These are phyloP conservation scores for Hordeum pubiflorum DNA, from an alignment of 202 grass and related monocot genomes.

Conservation along the genomic window DNA sequence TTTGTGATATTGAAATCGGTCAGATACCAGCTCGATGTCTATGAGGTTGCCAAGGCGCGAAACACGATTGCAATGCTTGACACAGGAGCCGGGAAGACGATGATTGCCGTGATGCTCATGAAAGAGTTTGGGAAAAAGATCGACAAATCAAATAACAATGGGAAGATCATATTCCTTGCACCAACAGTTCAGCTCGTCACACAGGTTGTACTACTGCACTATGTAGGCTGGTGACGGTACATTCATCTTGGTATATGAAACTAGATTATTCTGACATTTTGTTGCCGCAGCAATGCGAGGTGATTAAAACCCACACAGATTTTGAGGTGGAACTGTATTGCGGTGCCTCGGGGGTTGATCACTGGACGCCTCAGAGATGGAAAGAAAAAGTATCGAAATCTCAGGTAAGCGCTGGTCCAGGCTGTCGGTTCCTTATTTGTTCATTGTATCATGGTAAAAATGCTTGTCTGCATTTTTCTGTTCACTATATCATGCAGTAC, in stretches of 20 bases:
- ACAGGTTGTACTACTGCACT: slow-evolving; percentile 38
- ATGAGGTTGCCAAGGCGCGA: slow-evolving; percentile 43
- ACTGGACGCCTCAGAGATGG: slow-evolving; percentile 65
- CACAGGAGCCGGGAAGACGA: slow-evolving; percentile 77
- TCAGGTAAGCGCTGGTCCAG: slow-evolving; percentile 41
- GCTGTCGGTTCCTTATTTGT: neutral
- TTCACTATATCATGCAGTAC: neutral
- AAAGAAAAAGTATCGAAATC: slow-evolving; percentile 54
- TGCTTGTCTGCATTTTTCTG: neutral
- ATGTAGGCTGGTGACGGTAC: neutral
- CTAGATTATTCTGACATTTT: slow-evolving; percentile 22
- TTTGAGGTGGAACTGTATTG: slow-evolving; percentile 63
- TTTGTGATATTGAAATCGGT: slow-evolving; percentile 11
- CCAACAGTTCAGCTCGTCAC: slow-evolving; percentile 71
- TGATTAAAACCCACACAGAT: slow-evolving; percentile 61
- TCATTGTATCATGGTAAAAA: neutral
- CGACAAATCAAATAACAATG: slow-evolving; percentile 26
- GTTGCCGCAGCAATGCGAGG: slow-evolving; percentile 62
- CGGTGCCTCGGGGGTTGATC: slow-evolving; percentile 64
- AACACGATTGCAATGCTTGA: slow-evolving; percentile 91
- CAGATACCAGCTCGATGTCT: slow-evolving; percentile 77
- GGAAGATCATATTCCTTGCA: slow-evolving; percentile 60
- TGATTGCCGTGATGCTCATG: slow-evolving; percentile 89
- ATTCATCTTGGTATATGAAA: neutral
- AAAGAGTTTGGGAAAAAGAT: slow-evolving; percentile 39